Evolutionary conservation across 768 basidiomycete genomes (phyloP).

Genomic region (Lentinula sp.): DNA sequence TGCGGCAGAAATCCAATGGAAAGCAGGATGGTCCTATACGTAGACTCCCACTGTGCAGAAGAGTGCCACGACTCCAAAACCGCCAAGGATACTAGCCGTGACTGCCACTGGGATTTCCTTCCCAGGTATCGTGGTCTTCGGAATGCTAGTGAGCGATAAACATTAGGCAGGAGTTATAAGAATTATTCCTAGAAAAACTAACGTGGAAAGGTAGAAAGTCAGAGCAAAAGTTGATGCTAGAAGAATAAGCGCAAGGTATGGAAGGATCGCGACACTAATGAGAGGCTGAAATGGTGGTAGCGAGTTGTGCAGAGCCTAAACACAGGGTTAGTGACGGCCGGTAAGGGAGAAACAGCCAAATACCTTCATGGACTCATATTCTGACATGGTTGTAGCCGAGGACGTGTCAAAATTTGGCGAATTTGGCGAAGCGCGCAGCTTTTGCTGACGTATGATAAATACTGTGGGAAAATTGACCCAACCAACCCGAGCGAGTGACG

Average conservation of each 20-base stretch:
- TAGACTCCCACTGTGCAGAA: slow-evolving; percentile 85
- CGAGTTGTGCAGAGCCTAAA: slow-evolving; percentile 52
- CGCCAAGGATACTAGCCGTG: slow-evolving; percentile 72
- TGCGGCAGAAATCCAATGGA: neutral
- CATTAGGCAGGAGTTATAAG: slow-evolving; percentile 5
- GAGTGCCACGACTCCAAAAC: slow-evolving; percentile 84
- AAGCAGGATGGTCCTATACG: slow-evolving; percentile 40
- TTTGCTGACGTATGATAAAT: neutral
- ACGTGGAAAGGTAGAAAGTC: slow-evolving; percentile 90
- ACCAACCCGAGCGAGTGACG: neutral
- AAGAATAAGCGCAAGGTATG: slow-evolving; percentile 68
- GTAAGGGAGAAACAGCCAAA: neutral
- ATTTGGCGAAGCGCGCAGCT: neutral
- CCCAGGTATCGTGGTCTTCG: slow-evolving; percentile 56
- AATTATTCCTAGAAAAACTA: slow-evolving; percentile 20
- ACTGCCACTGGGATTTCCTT: slow-evolving; percentile 68
- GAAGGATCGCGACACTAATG: slow-evolving; percentile 62
- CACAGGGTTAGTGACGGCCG: neutral
- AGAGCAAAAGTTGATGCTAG: slow-evolving; percentile 75
- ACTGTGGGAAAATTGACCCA: neutral
- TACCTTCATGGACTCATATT: slow-evolving; percentile 54
- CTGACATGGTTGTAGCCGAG: slow-evolving; percentile 34
- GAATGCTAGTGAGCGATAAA: slow-evolving; percentile 15
- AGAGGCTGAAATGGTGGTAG: slow-evolving; percentile 68
- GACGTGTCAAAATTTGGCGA: neutral